phyloP scores from a whole-genome alignment of 2,329 filamentous ascomycete species.

The Cercospora nicotianae region DNA sequence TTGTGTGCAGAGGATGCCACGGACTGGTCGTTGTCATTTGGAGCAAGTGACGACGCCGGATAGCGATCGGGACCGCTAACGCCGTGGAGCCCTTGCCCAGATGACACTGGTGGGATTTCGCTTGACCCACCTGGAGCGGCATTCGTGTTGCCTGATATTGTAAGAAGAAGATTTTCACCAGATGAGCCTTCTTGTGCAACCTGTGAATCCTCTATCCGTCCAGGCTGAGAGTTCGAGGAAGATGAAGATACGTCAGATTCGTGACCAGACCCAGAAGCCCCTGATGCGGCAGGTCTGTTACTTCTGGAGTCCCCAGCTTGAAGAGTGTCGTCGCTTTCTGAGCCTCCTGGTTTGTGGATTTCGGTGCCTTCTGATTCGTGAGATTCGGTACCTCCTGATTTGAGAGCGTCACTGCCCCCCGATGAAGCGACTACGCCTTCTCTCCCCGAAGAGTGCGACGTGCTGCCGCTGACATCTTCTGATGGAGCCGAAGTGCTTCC shows the following conservation, averaged over 20 bases:
- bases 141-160: neutral
- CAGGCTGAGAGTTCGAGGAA: neutral
- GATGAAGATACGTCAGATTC: neutral
- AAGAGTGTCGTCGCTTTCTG: neutral
- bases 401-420: no score
- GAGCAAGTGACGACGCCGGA: neutral
- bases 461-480: neutral
- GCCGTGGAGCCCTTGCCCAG: neutral
- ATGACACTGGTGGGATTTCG: neutral
- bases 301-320: neutral
- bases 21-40: neutral
- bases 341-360: neutral
- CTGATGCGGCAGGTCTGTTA: neutral
- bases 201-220: neutral
- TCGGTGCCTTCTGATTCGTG: neutral
- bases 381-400: no score
- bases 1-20: neutral
- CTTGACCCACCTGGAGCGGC: neutral
- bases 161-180: neutral
- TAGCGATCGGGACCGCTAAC: neutral
- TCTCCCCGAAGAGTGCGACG: neutral
- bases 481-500: neutral
- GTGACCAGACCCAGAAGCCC: neutral
- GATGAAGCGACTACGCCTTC: neutral
- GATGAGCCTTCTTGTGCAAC: neutral